Base-by-base conservation (phyloP, 2,329 filamentous ascomycete species). In the Aspergillus sojae region DNA sequence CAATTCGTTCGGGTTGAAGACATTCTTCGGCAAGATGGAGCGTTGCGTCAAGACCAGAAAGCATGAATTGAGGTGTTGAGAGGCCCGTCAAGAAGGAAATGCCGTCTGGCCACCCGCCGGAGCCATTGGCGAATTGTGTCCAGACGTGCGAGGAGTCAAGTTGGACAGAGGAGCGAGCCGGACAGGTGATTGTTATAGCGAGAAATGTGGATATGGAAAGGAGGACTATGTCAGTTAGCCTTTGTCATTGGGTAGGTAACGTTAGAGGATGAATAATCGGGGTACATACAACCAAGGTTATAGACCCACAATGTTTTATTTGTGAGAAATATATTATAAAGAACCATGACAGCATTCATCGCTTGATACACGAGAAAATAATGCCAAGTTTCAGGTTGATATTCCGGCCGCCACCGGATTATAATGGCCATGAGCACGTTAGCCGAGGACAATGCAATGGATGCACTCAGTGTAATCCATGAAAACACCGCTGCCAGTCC, bases 51-150 rank as follows among this genome's bases (percentile, higher is more conserved):
- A 71, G 67, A 5, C 69, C 69, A 7, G 68, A 70, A 34, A 70
- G 62, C 69, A 71, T 71, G 60, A 71, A 71, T 16, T 71, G 69
- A 5, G 69, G 69, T 3, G 69, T 71, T 30, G 69, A 66, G 21
- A 71, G 65, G 9, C 67, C 68, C 7, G 69, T 71, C 14, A 71
- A 57, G 63, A 69, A 71, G n/a, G 69, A 67, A 54, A 71, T 65
- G 50, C 68, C 68, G 52, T 71, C 61, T 14, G 69, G 64, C 69
- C 69, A 71, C 57, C 69, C 68, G 46, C 65, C 64, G 23, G 68
- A 70, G 5, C 69, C 69, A 28, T 71, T 71, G 59, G 58, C 54
- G 16, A 71, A 62, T 28, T 64, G 57, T 10, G 61, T 60, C 69
- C 69, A 71, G 32, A 68, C 52, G 9, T 60, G 45, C 2, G n/a